These are phyloP conservation scores for Beauveria sp. DNA, from an alignment of 2,329 filamentous ascomycete genomes.

Conservation along the genomic window DNA sequence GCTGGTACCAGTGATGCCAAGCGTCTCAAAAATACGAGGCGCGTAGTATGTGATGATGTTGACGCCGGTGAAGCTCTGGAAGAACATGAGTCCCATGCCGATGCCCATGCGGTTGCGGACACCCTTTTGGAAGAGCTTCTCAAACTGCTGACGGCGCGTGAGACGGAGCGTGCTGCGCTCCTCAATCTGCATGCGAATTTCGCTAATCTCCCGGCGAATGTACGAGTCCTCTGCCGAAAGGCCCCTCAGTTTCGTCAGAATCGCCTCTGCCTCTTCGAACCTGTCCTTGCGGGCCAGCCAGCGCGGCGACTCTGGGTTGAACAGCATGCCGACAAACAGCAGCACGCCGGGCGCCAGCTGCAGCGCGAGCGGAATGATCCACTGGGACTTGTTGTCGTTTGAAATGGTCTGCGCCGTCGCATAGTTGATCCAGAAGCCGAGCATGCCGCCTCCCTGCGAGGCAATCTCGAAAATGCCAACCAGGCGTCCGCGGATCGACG, in stretches of 20 bases:
- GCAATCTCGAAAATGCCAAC: conserved; percentile 46
- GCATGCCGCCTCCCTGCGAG: conserved; percentile 37
- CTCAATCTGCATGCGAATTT: conserved; percentile 51
- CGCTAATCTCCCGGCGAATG: conserved; percentile 32
- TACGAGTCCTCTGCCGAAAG: conserved; percentile 23
- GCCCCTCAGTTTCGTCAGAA: background rate
- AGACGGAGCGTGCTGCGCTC: conserved; percentile 29
- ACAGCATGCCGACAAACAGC: conserved; percentile 42
- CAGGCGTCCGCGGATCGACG: conserved; percentile 42
- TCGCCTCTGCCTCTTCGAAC: conserved; percentile 31
- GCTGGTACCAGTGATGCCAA: conserved; percentile 27
- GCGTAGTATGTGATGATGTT: conserved; percentile 56
- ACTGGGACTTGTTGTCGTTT: conserved; percentile 21
- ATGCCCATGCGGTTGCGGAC: conserved; percentile 32
- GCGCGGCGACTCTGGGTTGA: conserved; percentile 50
- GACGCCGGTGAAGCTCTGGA: conserved; percentile 33
- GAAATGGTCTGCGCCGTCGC: conserved; percentile 23
- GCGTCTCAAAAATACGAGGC: conserved; percentile 28
- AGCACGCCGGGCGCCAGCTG: conserved; percentile 47
- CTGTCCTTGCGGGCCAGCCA: conserved; percentile 48
- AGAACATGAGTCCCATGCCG: conserved; percentile 41
- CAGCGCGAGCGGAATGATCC: conserved; percentile 45
- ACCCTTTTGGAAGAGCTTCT: conserved; percentile 20
- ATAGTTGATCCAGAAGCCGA: conserved; percentile 30
- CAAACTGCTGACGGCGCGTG: conserved; percentile 15